Conservation (phyloP, 108 stramenopile species). For the Hondaea fermentalgiana region DNA sequence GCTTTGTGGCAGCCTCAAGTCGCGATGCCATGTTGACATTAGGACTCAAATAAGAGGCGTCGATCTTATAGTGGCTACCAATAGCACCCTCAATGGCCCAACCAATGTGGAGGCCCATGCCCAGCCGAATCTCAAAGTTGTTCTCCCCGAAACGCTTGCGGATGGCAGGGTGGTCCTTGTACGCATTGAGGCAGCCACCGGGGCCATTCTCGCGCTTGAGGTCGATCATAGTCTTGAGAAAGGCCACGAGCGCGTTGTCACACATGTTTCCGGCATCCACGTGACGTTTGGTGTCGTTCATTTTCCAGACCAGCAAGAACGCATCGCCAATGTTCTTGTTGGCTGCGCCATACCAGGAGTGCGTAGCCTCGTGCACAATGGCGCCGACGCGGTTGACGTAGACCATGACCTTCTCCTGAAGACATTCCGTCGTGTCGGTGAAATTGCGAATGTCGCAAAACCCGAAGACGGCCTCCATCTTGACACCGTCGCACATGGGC, state of each 20-base stretch:
- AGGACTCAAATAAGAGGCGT: constrained; percentile 82
- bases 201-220: constrained; percentile 28
- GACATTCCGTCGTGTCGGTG: constrained; percentile 60
- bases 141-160: constrained; percentile 60
- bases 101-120: constrained; percentile 88
- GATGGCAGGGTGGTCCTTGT: constrained; percentile 52
- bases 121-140: constrained; percentile 62
- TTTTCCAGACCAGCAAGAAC: constrained; percentile 84
- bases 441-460: constrained; percentile 85
- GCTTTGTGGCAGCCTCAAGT: constrained; percentile 77
- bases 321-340: constrained; percentile 91
- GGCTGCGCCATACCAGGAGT: constrained; percentile 78
- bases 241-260: constrained; percentile 36
- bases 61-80: constrained; percentile 79
- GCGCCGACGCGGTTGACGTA: constrained; percentile 85
- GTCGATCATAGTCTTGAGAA: constrained; percentile 27
- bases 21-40: constrained; percentile 76
- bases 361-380: constrained; percentile 78
- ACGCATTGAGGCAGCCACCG: constrained; percentile 23
- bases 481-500: constrained; percentile 74
- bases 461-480: constrained; percentile 80
- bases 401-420: constrained; percentile 84
- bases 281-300: constrained; percentile 44
- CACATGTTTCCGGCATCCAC: constrained; percentile 7
- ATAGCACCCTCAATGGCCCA: constrained; percentile 98